Percentiles rank a stretch among this genome's conserved stretches.
Evolutionary conservation across 495 filamentous ascomycete genomes (phyloP).

Genomic region (Aspergillus nidulans): DNA sequence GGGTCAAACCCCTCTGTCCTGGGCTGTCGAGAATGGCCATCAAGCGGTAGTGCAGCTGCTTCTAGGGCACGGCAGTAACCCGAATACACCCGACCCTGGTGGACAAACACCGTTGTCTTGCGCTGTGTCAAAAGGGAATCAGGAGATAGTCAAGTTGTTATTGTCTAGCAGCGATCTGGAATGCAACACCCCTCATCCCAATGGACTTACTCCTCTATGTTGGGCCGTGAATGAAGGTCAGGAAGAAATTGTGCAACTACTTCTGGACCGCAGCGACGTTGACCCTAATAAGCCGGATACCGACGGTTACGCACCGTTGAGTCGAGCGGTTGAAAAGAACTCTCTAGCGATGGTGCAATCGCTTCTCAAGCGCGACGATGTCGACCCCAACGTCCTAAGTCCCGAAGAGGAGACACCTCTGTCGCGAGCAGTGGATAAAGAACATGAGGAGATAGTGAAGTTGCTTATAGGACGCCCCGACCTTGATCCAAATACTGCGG

Average conservation of each 20-base stretch:
- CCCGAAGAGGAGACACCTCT: constrained; percentile 10
- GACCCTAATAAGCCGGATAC: constrained; percentile 18
- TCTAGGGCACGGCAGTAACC: constrained; percentile 12
- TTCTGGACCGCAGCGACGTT: constrained; percentile 19
- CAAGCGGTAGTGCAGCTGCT: constrained; percentile 21
- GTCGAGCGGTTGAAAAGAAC: constrained; percentile 12
- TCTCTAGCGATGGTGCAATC: constrained; percentile 19
- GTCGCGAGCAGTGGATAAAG: constrained; percentile 7
- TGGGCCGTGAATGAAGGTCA: constrained; percentile 8
- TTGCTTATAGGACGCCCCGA: constrained; percentile 8
- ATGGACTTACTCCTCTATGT: constrained; percentile 9
- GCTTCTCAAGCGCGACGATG: constrained; percentile 17
- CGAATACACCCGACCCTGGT: constrained; percentile 21
- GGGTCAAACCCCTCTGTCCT: constrained; percentile 31
- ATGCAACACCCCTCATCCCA: constrained; percentile 4
- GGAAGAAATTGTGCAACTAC: constrained; percentile 17
- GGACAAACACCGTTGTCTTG: constrained; percentile 29
- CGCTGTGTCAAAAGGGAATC: constrained; percentile 17
- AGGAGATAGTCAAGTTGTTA: constrained; percentile 22
- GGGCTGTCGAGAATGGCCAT: constrained; percentile 28
- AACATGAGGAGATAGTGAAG: constrained; percentile 9
- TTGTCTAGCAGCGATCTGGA: constrained; percentile 9
- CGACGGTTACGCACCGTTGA: constrained; percentile 30
- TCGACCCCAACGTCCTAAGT: constrained; percentile 8
- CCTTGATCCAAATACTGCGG: constrained; percentile 14